Evolutionary conservation across 2,329 filamentous ascomycete genomes (phyloP).

Genomic region (Thyridium curvatum): DNA sequence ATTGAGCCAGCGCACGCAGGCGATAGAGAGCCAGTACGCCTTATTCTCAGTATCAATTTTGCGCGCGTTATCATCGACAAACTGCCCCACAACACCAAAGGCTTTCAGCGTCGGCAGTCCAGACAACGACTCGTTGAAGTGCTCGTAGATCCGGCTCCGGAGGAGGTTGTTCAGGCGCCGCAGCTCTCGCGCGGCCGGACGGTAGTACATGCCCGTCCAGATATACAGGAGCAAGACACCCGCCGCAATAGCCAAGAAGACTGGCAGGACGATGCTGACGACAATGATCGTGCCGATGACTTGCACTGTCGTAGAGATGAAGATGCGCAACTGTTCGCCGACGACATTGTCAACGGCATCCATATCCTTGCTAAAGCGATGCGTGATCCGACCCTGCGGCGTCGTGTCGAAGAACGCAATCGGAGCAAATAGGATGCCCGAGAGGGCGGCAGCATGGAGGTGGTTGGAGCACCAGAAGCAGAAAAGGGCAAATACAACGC

Average conservation of each 20-base stretch:
- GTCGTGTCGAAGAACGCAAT: slow-evolving; percentile 60
- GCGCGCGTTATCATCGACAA: slow-evolving; percentile 40
- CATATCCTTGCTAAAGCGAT: slow-evolving; percentile 64
- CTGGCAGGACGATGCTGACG: slow-evolving; percentile 45
- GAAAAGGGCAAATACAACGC: slow-evolving; percentile 44
- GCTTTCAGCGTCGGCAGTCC: slow-evolving; percentile 48
- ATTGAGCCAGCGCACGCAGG: slow-evolving; percentile 62
- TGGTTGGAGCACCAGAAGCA: slow-evolving; percentile 38
- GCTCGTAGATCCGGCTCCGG: slow-evolving; percentile 58
- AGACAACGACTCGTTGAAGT: slow-evolving; percentile 55
- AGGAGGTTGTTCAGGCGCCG: slow-evolving; percentile 62
- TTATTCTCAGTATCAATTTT: slow-evolving; percentile 59
- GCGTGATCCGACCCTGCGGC: slow-evolving; percentile 61
- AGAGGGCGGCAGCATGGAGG: slow-evolving; percentile 12
- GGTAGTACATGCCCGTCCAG: slow-evolving; percentile 48
- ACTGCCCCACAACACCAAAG: slow-evolving; percentile 55
- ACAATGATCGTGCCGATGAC: slow-evolving; percentile 57
- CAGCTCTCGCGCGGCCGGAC: slow-evolving; percentile 59
- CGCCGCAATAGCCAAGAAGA: slow-evolving; percentile 28
- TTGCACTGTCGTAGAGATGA: slow-evolving; percentile 53
- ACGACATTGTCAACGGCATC: slow-evolving; percentile 61
- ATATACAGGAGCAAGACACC: slow-evolving; percentile 44
- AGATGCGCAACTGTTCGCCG: slow-evolving; percentile 40
- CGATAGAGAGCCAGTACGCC: slow-evolving; percentile 62
- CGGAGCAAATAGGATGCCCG: slow-evolving; percentile 23